These are phyloP conservation scores for Phytomonas francai DNA, from an alignment of 208 protist genomes.

Conservation along the genomic window DNA sequence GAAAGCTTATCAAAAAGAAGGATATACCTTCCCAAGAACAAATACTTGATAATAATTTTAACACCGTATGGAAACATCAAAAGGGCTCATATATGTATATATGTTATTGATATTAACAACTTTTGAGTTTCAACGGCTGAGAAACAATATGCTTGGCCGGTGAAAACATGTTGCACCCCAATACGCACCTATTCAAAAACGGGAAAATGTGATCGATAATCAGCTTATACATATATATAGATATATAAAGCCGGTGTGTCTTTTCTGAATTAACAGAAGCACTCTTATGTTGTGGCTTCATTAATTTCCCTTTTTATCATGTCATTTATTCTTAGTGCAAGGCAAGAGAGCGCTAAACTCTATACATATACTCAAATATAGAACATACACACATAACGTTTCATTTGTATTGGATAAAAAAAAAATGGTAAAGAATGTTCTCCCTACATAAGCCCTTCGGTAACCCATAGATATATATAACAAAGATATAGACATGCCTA, in stretches of 20 bases:
- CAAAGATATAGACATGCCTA: not conserved
- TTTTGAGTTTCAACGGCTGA: not conserved
- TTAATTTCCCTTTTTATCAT: not conserved
- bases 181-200: not conserved
- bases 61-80: not conserved
- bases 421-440: not conserved
- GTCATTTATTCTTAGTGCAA: not conserved
- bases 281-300: not conserved
- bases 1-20: not conserved
- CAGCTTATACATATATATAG: not conserved
- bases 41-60: not conserved
- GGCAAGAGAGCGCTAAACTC: not conserved
- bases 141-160: not conserved
- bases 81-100: not conserved
- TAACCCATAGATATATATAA: constrained; percentile 1
- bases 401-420: too few relatives aligned
- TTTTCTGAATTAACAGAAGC: not conserved
- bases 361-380: not conserved
- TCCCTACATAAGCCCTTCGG: not conserved
- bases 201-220: not conserved
- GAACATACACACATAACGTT: too few relatives aligned
- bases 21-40: not conserved
- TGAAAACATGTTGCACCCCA: not conserved
- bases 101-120: not conserved
- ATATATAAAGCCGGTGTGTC: not conserved